Base-by-base conservation (phyloP, 768 basidiomycete genomes). In the Serendipita sp. region DNA sequence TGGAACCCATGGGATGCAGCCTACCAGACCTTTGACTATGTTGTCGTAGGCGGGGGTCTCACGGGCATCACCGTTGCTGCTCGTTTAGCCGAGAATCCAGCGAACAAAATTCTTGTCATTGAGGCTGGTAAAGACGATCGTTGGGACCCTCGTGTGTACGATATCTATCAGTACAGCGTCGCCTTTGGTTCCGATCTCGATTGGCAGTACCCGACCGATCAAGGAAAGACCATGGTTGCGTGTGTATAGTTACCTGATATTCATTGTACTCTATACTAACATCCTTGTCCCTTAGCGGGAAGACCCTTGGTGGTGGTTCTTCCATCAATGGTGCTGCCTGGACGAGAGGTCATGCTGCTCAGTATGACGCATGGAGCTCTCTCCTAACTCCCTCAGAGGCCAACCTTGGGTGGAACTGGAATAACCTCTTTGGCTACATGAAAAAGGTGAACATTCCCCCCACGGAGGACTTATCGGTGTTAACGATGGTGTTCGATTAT, bases 41-140 rank as follows among this genome's bases (percentile, higher is more conserved):
- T 74, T 62, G 69, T 74, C 64, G 70, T 73, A 11, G 81, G 81
- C 5, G 79, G 75, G 10, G 75, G 75, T 1, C 68, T 80, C 10
- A 74, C 80, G 0, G 81, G 80, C 16, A 74, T 75, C 13, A 78
- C 80, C 3, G 77, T 83, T 44, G 78, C 81, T 27, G 73, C 74
- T 10, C 73, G 80, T 10, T 73, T 82, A 10, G 70, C 79, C 0
- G 80, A 81, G 68, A 73, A 81, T 63, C 63, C 65, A 3, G 67
- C 76, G 3, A 70, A 76, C 45, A 74, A 75, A 8, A 75, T 83
- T 0, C 73, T 81, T 3, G 70, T 81, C 64, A 73, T 83, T 50
- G 82, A 83, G 69, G 81, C 77, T 2, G 81, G 82, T 0, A 73
- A 70, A 4, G 80, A 81, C 66, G 71, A 80, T 66, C 74, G 79